phyloP scores from a whole-genome alignment of 179 eudicot genomes.

The Amaranthus tricolor region DNA sequence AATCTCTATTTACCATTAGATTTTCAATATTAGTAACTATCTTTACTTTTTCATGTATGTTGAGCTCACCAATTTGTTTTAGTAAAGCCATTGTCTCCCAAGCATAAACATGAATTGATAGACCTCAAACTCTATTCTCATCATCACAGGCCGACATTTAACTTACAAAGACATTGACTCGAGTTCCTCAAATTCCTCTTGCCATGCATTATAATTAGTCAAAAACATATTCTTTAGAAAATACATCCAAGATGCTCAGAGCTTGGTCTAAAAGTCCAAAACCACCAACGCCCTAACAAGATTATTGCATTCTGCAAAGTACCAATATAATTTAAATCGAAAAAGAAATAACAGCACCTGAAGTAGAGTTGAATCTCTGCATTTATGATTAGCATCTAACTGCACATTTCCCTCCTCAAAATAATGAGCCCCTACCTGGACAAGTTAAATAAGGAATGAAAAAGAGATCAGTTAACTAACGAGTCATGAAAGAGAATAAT shows the following conservation, averaged over 20 bases:
- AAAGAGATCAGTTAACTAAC: background rate
- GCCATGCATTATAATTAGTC: too few species aligned
- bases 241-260: background rate
- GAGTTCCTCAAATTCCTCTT: too few species aligned
- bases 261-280: conserved; percentile 3
- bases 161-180: too few species aligned
- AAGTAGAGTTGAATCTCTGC: conserved; percentile 80
- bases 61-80: too few species aligned
- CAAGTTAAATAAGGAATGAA: conserved; percentile 2
- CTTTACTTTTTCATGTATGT: too few species aligned
- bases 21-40: too few species aligned
- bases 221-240: background rate
- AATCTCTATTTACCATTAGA: too few species aligned
- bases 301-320: background rate
- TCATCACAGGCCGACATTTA: too few species aligned
- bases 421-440: conserved; percentile 92
- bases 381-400: conserved; percentile 88
- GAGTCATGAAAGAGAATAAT: background rate
- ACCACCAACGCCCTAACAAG: background rate
- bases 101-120: too few species aligned
- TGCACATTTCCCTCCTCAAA: conserved; percentile 99
- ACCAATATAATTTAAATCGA: background rate
- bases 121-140: too few species aligned
- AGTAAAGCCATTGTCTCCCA: too few species aligned
- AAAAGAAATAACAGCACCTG: conserved; percentile 47